These are phyloP conservation scores for Fonsecaea pedrosoi DNA, from an alignment of 2,329 filamentous ascomycete genomes.

Conservation along the genomic window DNA sequence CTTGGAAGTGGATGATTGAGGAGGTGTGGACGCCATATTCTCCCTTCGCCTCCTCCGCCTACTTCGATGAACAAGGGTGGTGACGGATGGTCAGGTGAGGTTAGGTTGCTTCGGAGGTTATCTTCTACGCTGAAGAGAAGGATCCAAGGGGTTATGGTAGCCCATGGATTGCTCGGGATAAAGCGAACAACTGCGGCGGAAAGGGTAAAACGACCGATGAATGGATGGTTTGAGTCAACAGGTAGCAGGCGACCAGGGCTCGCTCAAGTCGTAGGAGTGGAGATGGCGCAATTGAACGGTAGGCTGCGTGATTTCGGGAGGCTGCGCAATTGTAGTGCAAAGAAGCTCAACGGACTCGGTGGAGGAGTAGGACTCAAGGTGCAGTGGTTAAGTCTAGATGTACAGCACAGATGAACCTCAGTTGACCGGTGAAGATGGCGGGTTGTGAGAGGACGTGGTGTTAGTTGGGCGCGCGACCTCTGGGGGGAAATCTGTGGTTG, in stretches of 20 bases:
- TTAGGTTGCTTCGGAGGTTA: slow-evolving; percentile 38
- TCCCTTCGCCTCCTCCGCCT: slow-evolving; percentile 35
- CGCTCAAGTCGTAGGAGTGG: slow-evolving; percentile 24
- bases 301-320: slow-evolving; percentile 29
- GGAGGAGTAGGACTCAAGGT: slow-evolving; percentile 12
- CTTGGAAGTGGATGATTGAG: slow-evolving; percentile 49
- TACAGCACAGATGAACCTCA: slow-evolving; percentile 16
- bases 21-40: slow-evolving; percentile 51
- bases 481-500: slow-evolving; percentile 17
- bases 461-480: slow-evolving; percentile 15
- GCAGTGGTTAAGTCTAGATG: slow-evolving; percentile 14
- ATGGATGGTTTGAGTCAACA: slow-evolving; percentile 26
- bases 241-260: slow-evolving; percentile 31
- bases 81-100: slow-evolving; percentile 35
- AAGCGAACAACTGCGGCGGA: slow-evolving; percentile 9
- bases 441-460: slow-evolving; percentile 10
- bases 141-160: slow-evolving; percentile 45
- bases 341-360: slow-evolving; percentile 18
- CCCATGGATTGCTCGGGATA: slow-evolving; percentile 43
- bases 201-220: slow-evolving; percentile 17
- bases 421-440: slow-evolving; percentile 16
- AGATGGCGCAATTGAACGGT: slow-evolving; percentile 36
- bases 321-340: slow-evolving; percentile 25
- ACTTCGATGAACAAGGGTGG: slow-evolving; percentile 29
- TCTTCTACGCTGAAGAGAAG: slow-evolving; percentile 47